A percentile compares a stretch with the other conserved stretches of the same genome.
These are phyloP conservation scores for Zygoascus hellenicus DNA, from an alignment of 1,139 yeast species.

Conservation along the genomic window DNA sequence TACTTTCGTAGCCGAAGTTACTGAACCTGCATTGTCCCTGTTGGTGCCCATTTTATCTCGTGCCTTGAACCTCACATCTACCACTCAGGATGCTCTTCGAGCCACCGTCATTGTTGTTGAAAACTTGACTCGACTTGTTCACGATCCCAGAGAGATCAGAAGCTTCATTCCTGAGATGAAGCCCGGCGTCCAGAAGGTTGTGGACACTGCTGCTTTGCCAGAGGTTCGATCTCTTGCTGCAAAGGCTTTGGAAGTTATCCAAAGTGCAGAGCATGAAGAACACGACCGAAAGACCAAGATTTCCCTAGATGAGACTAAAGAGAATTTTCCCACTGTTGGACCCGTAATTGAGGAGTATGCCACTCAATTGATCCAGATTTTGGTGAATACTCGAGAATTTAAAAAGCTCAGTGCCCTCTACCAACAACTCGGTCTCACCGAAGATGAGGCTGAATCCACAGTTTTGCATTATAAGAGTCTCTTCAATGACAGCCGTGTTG, in stretches of 20 bases:
- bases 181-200: conserved; percentile 88
- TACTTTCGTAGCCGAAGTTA: conserved; percentile 96
- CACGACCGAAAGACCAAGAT: conserved; percentile 76
- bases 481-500: conserved; percentile 57
- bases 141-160: conserved; percentile 88
- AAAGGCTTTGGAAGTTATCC: conserved; percentile 75
- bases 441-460: conserved; percentile 41
- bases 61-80: conserved; percentile 80
- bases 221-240: conserved; percentile 92
- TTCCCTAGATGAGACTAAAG: conserved; percentile 48
- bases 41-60: conserved; percentile 90
- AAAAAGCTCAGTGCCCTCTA: conserved; percentile 55
- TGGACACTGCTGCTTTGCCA: conserved; percentile 86
- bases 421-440: conserved; percentile 34
- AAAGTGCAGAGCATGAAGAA: conserved; percentile 67
- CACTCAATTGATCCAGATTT: conserved; percentile 52
- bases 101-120: conserved; percentile 96
- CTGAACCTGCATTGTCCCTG: conserved; percentile 88
- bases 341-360: conserved; percentile 42
- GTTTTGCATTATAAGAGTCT: conserved; percentile 55
- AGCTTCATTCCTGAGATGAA: conserved; percentile 74
- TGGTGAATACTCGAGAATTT: conserved; percentile 92
- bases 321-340: conserved; percentile 32
- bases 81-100: conserved; percentile 92
- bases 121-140: conserved; percentile 90